Conservation (phyloP, 495 filamentous ascomycete species). For the Aspergillus affinis region DNA sequence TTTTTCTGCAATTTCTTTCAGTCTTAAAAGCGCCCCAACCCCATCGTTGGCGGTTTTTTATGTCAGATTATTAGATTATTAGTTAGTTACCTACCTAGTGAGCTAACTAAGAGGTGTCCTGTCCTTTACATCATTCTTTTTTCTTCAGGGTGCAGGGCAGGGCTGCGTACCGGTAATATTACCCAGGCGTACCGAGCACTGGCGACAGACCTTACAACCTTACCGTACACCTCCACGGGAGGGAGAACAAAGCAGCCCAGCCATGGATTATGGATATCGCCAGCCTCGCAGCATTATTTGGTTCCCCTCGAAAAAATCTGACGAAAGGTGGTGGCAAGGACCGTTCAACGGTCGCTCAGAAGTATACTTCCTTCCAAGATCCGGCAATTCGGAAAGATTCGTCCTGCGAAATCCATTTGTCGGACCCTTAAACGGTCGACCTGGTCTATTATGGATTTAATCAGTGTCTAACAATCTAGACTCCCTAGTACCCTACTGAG, state of each 20-base stretch:
- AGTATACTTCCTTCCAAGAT: neutral
- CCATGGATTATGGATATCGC: slow-evolving; percentile 4
- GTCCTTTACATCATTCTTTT: neutral
- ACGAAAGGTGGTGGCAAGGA: slow-evolving; percentile 8
- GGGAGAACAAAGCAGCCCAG: slow-evolving; percentile 9
- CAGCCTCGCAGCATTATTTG: slow-evolving; percentile 13
- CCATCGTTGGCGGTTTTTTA: neutral
- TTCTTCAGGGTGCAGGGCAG: too few species aligned
- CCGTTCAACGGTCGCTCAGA: neutral
- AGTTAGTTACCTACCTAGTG: too few species aligned
- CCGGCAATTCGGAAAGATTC: slow-evolving; percentile 11
- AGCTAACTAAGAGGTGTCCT: too few species aligned
- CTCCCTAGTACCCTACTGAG: neutral
- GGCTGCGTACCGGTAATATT: too few species aligned
- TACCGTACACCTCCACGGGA: slow-evolving; percentile 1
- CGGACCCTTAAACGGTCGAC: slow-evolving; percentile 1
- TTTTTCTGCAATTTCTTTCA: neutral
- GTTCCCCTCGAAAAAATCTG: slow-evolving; percentile 6
- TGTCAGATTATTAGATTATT: neutral
- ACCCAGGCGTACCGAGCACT: too few species aligned
- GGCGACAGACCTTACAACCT: too few species aligned
- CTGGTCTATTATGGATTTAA: neutral
- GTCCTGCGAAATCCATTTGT: neutral
- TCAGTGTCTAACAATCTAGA: neutral
- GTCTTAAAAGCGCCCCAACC: neutral